phyloP scores from a whole-genome alignment of 1,139 yeast genomes.

The Tardiomyces blankii region DNA sequence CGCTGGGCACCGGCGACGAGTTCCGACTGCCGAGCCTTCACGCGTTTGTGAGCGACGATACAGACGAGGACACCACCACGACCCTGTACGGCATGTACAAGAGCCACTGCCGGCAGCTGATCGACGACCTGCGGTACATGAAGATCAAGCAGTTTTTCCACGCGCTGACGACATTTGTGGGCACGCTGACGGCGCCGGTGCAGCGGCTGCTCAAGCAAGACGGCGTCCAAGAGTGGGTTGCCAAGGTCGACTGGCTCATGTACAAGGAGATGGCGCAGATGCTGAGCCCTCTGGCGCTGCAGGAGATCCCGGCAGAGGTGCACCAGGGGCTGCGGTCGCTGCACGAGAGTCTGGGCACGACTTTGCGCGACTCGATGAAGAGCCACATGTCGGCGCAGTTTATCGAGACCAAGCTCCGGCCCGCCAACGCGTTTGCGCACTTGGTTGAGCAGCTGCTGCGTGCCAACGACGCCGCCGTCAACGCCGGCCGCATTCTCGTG shows the following conservation, averaged over 20 bases:
- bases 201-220: constrained; percentile 45
- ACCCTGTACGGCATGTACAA: constrained; percentile 51
- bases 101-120: constrained; percentile 49
- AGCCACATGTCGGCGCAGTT: constrained; percentile 41
- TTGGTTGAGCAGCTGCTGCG: constrained; percentile 47
- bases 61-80: constrained; percentile 50
- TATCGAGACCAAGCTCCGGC: constrained; percentile 38
- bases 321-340: constrained; percentile 26
- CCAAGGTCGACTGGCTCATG: constrained; percentile 51
- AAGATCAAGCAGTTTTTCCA: constrained; percentile 51
- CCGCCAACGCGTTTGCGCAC: constrained; percentile 47
- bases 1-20: neutral
- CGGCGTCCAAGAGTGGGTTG: constrained; percentile 49
- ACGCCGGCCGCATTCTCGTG: constrained; percentile 41
- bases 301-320: constrained; percentile 49
- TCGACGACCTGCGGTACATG: constrained; percentile 59
- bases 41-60: constrained; percentile 32
- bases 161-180: constrained; percentile 43
- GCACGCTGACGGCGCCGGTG: constrained; percentile 55
- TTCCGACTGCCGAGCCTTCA: constrained; percentile 43
- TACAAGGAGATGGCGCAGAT: constrained; percentile 50
- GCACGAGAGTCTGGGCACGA: constrained; percentile 3
- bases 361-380: constrained; percentile 17
- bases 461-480: constrained; percentile 48
- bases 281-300: constrained; percentile 56